Base-by-base conservation (phyloP, 768 basidiomycete genomes). In the Porpolomopsis calyptriformis region DNA sequence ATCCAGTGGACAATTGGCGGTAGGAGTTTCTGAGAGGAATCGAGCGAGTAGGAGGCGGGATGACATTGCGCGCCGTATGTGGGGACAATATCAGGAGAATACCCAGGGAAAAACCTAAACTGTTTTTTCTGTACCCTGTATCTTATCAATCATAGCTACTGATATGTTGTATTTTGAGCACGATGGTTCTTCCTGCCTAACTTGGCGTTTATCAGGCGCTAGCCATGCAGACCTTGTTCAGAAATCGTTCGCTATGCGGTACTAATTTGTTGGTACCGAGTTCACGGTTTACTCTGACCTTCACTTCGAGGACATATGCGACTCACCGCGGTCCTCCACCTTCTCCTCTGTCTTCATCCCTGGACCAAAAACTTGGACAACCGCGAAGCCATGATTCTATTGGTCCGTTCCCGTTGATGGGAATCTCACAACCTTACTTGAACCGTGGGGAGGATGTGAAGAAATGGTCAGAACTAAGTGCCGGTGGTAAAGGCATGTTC, bases 381-480 rank as follows among this genome's bases (percentile, higher is more conserved):
- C 57, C 63, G 19, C 59, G 64, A 41, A 68, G 69, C 52, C 71
- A 76, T 48, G 83, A 83, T 50, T 69, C 72, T 23, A 79, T 81
- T 41, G 88, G 88, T 2, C 86, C 88, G 19, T 90, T 90, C 53
- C 78, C 78, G 49, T 69, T n/a, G n/a, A n/a, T 89, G 1, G 85
- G 85, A 1, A 65, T 85, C 43, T 71, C 77, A 7, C 79, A 76
- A 42, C 69, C 73, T 4, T 64, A 80, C 2, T 57, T 75, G 29
- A 69, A 65, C 40, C 72, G 67, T 40, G 73, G 72, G 20, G 73
- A 76, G 54, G 76, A 74, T 43, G 63, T 72, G 10, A 79, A 78
- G 59, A 82, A 79, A 57, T 91, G 88, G 88, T 80, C 81, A 23
- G 82, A 91, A 57, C 64, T 91, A 43, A 82, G 73, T 56, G 69